A percentile compares a stretch with the other conserved stretches of the same genome.
These are phyloP conservation scores for Xylaria sp. DNA, from an alignment of 495 filamentous ascomycete genomes.

Conservation along the genomic window DNA sequence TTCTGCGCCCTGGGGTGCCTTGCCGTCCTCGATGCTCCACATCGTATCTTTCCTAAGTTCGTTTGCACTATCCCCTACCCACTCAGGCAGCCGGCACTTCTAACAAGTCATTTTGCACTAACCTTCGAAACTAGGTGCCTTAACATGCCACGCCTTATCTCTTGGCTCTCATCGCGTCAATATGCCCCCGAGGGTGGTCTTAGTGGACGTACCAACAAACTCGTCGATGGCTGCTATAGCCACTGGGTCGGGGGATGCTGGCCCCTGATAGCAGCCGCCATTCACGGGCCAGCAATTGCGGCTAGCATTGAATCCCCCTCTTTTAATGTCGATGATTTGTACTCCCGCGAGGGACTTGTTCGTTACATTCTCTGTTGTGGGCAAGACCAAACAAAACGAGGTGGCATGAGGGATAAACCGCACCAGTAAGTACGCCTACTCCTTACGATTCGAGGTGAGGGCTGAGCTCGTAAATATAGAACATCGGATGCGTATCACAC, in stretches of 20 bases:
- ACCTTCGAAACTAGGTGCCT: conserved; percentile 64
- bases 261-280: conserved; percentile 83
- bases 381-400: conserved; percentile 69
- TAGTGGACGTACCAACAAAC: conserved; percentile 93
- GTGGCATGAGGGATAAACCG: conserved; percentile 93
- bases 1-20: conserved; percentile 93
- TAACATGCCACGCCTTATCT: conserved; percentile 75
- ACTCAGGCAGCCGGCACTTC: conserved; percentile 12
- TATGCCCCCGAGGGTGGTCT: conserved; percentile 92
- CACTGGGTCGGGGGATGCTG: conserved; percentile 97
- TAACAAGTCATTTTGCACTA: conserved; percentile 21
- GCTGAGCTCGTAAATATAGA: conserved; percentile 51
- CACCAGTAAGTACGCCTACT: conserved; percentile 68
- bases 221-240: conserved; percentile 97
- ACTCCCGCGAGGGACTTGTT: conserved; percentile 82
- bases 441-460: conserved; percentile 29
- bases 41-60: conserved; percentile 71
- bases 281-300: conserved; percentile 55
- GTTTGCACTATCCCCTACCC: conserved; percentile 31
- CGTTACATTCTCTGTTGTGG: conserved; percentile 90
- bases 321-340: conserved; percentile 57
- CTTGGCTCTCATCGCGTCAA: conserved; percentile 89
- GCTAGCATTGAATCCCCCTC: conserved; percentile 42
- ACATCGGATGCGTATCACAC: conserved; percentile 88
- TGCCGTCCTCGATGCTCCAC: conserved; percentile 79